Conservation (phyloP, 2,329 filamentous ascomycete species). For the Beauveria brongniartii region DNA sequence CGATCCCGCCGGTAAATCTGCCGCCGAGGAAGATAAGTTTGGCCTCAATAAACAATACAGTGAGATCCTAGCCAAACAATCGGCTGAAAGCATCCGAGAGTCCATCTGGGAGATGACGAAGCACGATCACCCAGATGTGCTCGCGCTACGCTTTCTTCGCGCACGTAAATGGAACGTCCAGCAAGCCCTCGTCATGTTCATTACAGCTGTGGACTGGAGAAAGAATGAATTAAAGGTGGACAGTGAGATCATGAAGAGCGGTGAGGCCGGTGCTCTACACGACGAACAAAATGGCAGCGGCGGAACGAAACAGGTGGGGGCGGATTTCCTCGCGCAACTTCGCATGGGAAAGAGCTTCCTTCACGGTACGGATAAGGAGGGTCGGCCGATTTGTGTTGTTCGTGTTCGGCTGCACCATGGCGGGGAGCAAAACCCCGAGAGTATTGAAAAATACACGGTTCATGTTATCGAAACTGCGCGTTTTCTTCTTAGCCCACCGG, state of each 20-base stretch:
- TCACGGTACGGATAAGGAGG: constrained; percentile 77
- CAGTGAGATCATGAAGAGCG: constrained; percentile 72
- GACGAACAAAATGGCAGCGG: constrained; percentile 49
- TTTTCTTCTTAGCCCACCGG: constrained; percentile 66
- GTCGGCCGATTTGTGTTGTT: constrained; percentile 80
- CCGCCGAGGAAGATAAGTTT: constrained; percentile 77
- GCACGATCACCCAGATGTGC: constrained; percentile 84
- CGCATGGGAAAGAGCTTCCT: constrained; percentile 89
- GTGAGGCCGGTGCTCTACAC: constrained; percentile 59
- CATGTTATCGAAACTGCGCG: constrained; percentile 93
- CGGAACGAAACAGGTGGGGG: constrained; percentile 54
- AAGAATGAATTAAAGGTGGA: constrained; percentile 78
- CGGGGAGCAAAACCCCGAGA: constrained; percentile 74
- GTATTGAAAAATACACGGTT: constrained; percentile 82
- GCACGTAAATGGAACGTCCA: constrained; percentile 96
- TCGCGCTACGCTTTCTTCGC: constrained; percentile 73
- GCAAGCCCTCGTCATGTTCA: constrained; percentile 85
- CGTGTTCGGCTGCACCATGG: constrained; percentile 73
- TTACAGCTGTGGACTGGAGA: constrained; percentile 92
- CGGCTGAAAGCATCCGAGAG: constrained; percentile 68
- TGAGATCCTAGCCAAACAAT: constrained; percentile 66
- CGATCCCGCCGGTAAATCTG: constrained; percentile 29
- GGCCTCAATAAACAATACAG: constrained; percentile 82
- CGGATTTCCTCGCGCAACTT: constrained; percentile 76
- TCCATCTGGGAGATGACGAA: constrained; percentile 94